Base-by-base conservation (phyloP, 441 rosid genomes). In the Gossypium davidsonii region DNA sequence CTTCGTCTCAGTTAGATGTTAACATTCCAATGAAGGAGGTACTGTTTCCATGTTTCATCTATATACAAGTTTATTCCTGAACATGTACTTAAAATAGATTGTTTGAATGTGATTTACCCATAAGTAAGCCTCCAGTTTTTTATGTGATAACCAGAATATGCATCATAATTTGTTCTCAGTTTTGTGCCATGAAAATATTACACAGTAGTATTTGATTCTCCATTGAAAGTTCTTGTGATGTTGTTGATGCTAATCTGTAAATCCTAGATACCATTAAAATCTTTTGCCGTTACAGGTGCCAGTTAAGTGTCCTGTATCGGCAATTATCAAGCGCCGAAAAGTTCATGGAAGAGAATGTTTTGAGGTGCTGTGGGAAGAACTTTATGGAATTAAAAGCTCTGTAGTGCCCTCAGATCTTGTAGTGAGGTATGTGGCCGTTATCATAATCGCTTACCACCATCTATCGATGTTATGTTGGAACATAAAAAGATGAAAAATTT, bases 361-460 rank as follows among this genome's bases (percentile, higher is more conserved):
- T 76, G 96, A 90, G 89, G 92, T 95, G 59, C 71, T 74, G 26
- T 92, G 96, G 98, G 88, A 84, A 78, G 86, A 82, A 57, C 58
- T 83, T 3, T 85, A 85, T 28, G 92, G 97, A 61, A 85, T 85
- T 75, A 78, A 83, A 77, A 83, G 88, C 34, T 87, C 94, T 31
- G 78, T 86, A 73, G 91, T 92, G 75, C 89, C 94, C 68, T 89
- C 92, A 49, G 92, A 90, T 85, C 94, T 91, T 57, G 58, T 92
- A 51, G 85, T 85, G 74, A 91, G 96, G 99, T 94, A 84, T 65
- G 71, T 65, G 21, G 26, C 53, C 11, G 0, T 44, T 71, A 46
- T 57, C 25, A 46, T 44, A 56, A 56, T 71, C 25, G 39, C 44
- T 20, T 25, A 1, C 8, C 44, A 46, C 17, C 12, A 14, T 26